Evolutionary conservation across 2,329 filamentous ascomycete genomes (phyloP).

Genomic region (Colletotrichum sojae): DNA sequence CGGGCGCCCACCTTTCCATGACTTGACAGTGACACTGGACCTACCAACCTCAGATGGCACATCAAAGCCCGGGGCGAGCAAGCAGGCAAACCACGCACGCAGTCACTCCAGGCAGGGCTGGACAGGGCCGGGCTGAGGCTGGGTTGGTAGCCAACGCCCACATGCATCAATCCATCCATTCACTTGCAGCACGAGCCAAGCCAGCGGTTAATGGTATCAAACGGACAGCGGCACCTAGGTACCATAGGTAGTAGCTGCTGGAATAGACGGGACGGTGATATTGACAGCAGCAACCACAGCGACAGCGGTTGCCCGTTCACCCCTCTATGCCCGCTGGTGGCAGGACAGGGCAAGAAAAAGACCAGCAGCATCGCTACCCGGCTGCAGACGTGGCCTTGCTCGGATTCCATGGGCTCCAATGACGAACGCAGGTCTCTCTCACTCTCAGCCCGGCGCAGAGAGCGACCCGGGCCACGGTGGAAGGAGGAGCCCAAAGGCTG

Average conservation of each 20-base stretch:
- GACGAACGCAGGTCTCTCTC: conserved; percentile 5
- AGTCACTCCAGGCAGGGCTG: neutral
- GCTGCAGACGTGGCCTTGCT: conserved; percentile 16
- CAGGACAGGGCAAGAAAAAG: neutral
- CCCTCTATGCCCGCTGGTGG: neutral
- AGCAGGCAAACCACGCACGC: neutral
- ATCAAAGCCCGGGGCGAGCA: neutral
- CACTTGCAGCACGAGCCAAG: neutral
- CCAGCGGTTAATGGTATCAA: neutral
- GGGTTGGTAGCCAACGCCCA: neutral
- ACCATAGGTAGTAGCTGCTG: neutral
- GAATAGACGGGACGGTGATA: neutral
- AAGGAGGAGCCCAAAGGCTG: neutral
- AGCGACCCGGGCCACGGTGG: conserved; percentile 2
- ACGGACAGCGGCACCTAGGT: neutral
- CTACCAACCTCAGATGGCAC: conserved; percentile 18
- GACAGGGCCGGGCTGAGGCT: neutral
- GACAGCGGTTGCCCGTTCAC: neutral
- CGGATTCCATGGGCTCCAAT: conserved; percentile 16
- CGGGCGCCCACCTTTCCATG: neutral
- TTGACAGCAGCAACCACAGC: neutral
- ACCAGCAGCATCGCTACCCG: conserved; percentile 5
- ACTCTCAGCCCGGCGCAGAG: neutral
- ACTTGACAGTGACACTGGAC: conserved; percentile 1
- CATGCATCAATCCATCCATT: neutral